These are phyloP conservation scores for Themeda triandra DNA, from an alignment of 176 grass and related monocot species.

Conservation along the genomic window DNA sequence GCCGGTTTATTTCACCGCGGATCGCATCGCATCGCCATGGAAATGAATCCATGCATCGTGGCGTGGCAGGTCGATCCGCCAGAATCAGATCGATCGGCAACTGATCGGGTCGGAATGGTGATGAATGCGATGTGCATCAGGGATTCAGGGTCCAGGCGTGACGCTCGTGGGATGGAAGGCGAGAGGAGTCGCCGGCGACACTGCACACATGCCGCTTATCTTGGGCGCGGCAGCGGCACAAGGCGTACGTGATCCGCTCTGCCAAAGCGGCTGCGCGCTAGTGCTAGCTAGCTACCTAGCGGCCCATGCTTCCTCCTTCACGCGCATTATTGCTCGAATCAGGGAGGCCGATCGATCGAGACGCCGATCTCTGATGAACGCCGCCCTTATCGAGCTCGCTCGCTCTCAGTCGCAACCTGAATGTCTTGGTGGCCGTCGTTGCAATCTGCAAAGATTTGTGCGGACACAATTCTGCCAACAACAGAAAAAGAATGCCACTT, in stretches of 20 bases:
- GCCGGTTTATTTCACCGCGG: too few relatives aligned
- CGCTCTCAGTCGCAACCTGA: background rate
- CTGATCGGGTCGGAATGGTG: background rate
- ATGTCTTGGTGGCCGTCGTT: background rate
- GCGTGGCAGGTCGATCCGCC: background rate
- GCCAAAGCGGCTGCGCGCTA: background rate
- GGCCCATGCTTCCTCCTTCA: slow-evolving; percentile 23
- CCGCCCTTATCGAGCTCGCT: background rate
- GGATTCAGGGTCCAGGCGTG: background rate
- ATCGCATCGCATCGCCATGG: background rate
- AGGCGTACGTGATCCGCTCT: background rate
- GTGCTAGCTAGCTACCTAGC: background rate
- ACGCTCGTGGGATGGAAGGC: background rate
- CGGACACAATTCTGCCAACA: too few relatives aligned
- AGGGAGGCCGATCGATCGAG: background rate
- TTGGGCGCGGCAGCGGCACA: background rate
- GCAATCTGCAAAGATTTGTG: background rate
- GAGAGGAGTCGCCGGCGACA: slow-evolving; percentile 25
- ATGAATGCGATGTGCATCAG: background rate
- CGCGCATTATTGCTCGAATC: background rate
- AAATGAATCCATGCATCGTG: slow-evolving; percentile 3
- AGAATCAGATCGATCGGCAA: too few relatives aligned
- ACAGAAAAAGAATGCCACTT: background rate
- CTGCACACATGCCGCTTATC: slow-evolving; percentile 45
- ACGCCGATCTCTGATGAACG: background rate